Conservation (phyloP, 306 rosid genomes). For the Trifolium repens region DNA sequence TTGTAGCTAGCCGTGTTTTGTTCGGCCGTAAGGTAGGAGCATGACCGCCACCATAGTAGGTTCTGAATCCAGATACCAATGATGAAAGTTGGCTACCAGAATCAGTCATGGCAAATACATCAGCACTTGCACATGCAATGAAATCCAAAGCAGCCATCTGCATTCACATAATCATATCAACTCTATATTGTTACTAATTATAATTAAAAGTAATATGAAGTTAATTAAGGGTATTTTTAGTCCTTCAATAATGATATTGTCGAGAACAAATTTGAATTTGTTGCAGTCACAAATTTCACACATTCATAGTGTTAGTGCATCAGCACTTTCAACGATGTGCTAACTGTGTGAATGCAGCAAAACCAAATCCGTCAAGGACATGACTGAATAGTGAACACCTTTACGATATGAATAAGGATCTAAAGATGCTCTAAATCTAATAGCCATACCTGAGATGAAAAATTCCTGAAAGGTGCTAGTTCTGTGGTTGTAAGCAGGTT, state of each 20-base stretch:
- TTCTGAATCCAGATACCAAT: constrained; percentile 86
- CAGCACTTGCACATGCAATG: constrained; percentile 87
- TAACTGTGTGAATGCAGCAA: no score
- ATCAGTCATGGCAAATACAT: constrained; percentile 96
- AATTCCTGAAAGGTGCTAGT: constrained; percentile 82
- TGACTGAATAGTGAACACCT: background rate
- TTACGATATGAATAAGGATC: constrained; percentile 4
- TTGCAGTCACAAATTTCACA: no score
- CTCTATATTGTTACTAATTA: background rate
- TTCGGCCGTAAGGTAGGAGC: constrained; percentile 88
- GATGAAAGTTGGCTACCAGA: constrained; percentile 99
- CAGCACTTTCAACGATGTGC: no score
- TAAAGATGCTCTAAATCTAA: background rate
- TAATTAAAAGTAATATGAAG: background rate
- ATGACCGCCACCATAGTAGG: constrained; percentile 69
- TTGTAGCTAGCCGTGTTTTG: constrained; percentile 84
- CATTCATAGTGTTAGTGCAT: no score
- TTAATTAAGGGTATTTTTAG: background rate
- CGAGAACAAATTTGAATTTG: background rate
- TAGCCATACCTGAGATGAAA: constrained; percentile 79
- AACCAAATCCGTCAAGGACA: background rate
- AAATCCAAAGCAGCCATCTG: constrained; percentile 96
- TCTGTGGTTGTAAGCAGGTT: constrained; percentile 69
- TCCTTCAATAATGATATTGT: background rate
- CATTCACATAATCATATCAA: constrained; percentile 40